Evolutionary conservation across 192 early-diverging fungal species (phyloP), one percentile per base, ranked within the genome.

Genomic region (Cladochytrium replicatum): DNA sequence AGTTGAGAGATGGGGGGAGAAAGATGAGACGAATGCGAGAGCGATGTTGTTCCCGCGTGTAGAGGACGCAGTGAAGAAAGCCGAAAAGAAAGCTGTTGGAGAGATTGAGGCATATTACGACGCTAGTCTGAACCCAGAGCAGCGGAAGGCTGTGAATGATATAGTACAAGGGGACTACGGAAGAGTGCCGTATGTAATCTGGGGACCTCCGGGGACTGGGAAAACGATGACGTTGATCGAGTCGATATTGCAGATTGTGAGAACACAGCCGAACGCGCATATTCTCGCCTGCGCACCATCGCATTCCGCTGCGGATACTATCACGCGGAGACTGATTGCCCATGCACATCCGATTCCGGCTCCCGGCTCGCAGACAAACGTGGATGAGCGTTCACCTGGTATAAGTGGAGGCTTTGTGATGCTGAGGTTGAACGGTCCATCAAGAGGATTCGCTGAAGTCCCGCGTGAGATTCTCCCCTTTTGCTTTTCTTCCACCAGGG

Each of bases 191-290:
- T 65, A 50, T 30, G 30, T 60, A 5, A 60, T 65, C 17, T 45
- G 32, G 41, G 60, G 60, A 15, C 48, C 48, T 7, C 60, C 60
- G 4, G 58, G 52, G 8, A 79, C 77, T 19, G 77, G 77, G 17
- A 79, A 79, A 57, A 79, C 77, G 8, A 67, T 60, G 31, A 79
- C 77, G 4, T 42, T 69, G 25, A 63, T 67, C 28, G 77, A 79
- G 34, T 52, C 54, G 0, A 65, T 69, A 2, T 50, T 63, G 9
- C 77, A 79, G 42, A 58, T 71, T 22, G 21, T 77, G 15, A 38
- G 48, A 21, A 32, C 37, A 22, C 38, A 65, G 19, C 54, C 64
- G 1, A 48, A 66, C 29, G 57, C 62, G 19, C 68, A 58, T 37
- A 60, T 79, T 9, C 50, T 79, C n/a, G 73, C 63, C 24, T 70